A percentile compares a stretch with the other conserved stretches of the same genome.
phyloP scores from a whole-genome alignment of 257 asterid species.

The Eucommia ulmoides region DNA sequence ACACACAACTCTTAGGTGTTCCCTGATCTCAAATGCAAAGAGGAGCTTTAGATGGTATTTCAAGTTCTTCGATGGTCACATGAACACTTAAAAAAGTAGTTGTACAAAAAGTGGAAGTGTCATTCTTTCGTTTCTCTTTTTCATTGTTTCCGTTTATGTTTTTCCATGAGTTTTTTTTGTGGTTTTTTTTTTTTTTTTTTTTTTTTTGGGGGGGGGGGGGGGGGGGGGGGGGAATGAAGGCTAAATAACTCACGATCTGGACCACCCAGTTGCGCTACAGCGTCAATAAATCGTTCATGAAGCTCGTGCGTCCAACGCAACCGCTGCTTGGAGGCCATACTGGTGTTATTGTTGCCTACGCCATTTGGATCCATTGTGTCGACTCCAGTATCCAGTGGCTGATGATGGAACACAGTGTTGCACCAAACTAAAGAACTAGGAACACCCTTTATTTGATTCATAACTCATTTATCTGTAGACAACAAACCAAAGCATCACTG shows the following conservation, averaged over 20 bases:
- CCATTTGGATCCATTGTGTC: conserved; percentile 41
- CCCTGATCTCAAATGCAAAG: too few relatives aligned
- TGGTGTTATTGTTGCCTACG: conserved; percentile 51
- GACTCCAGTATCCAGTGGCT: conserved; percentile 23
- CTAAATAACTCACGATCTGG: conserved; percentile 69
- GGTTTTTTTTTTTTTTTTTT: too few relatives aligned
- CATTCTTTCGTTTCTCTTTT: too few relatives aligned
- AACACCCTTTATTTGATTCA: conserved; percentile 24
- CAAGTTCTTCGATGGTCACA: too few relatives aligned
- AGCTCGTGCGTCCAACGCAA: conserved; percentile 98
- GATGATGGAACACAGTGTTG: conserved; percentile 21
- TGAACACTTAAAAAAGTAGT: too few relatives aligned
- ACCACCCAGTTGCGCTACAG: conserved; percentile 98
- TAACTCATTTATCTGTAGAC: conserved; percentile 17
- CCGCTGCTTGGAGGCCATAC: conserved; percentile 82
- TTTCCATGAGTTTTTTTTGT: too few relatives aligned
- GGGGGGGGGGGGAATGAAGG: too few relatives aligned
- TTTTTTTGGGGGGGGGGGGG: too few relatives aligned
- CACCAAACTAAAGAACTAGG: conserved; percentile 30
- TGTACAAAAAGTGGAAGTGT: too few relatives aligned
- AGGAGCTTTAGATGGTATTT: too few relatives aligned
- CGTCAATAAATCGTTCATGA: conserved; percentile 87
- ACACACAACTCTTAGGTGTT: too few relatives aligned
- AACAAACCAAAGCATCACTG: not conserved
- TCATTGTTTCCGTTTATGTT: too few relatives aligned